A percentile compares a stretch with the other conserved stretches of the same genome.
These are phyloP conservation scores for Euptelea pleiosperma DNA, from an alignment of 164 flowering plant species.

Conservation along the genomic window DNA sequence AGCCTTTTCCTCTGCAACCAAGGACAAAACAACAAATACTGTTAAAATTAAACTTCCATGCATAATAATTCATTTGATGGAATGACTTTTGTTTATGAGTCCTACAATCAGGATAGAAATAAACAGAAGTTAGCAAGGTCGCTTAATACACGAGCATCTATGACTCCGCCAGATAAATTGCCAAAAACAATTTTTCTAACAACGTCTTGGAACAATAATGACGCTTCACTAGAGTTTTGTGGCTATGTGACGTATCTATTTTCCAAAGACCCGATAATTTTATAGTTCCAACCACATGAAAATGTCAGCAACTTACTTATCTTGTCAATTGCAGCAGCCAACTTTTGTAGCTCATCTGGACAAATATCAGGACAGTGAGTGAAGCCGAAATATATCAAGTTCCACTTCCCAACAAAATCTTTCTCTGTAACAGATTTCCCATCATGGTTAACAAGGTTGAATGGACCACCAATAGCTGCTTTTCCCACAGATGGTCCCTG, in stretches of 20 bases:
- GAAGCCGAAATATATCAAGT: conserved; percentile 86
- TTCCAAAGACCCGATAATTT: not conserved
- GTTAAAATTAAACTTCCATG: not conserved
- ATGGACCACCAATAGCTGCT: conserved; percentile 95
- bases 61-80: too few relatives aligned
- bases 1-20: conserved; percentile 56
- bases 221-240: too few relatives aligned
- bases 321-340: conserved; percentile 85
- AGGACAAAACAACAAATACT: not conserved
- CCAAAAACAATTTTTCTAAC: too few relatives aligned
- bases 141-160: not conserved
- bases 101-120: too few relatives aligned
- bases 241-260: too few relatives aligned
- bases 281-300: not conserved
- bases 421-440: conserved; percentile 77
- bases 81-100: too few relatives aligned
- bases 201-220: too few relatives aligned
- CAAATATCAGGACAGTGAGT: conserved; percentile 99
- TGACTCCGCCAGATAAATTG: not conserved
- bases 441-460: conserved; percentile 72
- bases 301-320: conserved; percentile 62
- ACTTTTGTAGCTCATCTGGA: conserved; percentile 84
- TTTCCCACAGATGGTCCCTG: conserved; percentile 88
- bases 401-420: conserved; percentile 81
- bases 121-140: not conserved